These are phyloP conservation scores for Lactarius psammicola DNA, from an alignment of 768 basidiomycete species.

Conservation along the genomic window DNA sequence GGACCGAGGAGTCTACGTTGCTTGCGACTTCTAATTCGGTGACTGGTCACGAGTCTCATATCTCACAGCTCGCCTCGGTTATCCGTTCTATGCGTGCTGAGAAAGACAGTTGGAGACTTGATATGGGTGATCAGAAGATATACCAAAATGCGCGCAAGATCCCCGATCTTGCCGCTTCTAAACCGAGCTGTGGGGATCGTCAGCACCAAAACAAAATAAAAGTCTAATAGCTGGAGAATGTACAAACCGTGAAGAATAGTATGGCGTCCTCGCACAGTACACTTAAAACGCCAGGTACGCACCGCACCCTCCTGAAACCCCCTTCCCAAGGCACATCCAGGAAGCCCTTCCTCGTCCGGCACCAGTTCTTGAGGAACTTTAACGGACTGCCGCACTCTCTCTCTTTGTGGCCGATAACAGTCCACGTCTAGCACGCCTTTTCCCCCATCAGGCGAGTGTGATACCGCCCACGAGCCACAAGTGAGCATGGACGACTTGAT, in stretches of 20 bases:
- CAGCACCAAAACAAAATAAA: not conserved
- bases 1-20: too few relatives aligned
- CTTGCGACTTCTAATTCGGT: too few relatives aligned
- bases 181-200: not conserved
- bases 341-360: not conserved
- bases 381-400: not conserved
- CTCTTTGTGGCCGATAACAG: slow-evolving; percentile 2
- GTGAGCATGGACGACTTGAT: slow-evolving; percentile 10
- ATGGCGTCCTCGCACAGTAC: slow-evolving; percentile 22
- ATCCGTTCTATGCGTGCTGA: too few relatives aligned
- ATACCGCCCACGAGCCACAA: slow-evolving; percentile 14
- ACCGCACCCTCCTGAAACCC: not conserved
- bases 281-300: not conserved
- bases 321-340: not conserved
- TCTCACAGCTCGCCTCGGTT: too few relatives aligned
- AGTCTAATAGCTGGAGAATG: not conserved
- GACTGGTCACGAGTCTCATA: too few relatives aligned
- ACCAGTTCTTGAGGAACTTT: not conserved
- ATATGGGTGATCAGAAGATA: slow-evolving; percentile 1
- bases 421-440: slow-evolving; percentile 7
- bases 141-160: slow-evolving; percentile 22
- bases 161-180: not conserved
- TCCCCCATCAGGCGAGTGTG: slow-evolving; percentile 13
- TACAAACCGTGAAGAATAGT: slow-evolving; percentile 14
- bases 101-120: not conserved